Evolutionary conservation across 2,329 filamentous ascomycete species (phyloP).

Genomic region (Grosmannia huntii): DNA sequence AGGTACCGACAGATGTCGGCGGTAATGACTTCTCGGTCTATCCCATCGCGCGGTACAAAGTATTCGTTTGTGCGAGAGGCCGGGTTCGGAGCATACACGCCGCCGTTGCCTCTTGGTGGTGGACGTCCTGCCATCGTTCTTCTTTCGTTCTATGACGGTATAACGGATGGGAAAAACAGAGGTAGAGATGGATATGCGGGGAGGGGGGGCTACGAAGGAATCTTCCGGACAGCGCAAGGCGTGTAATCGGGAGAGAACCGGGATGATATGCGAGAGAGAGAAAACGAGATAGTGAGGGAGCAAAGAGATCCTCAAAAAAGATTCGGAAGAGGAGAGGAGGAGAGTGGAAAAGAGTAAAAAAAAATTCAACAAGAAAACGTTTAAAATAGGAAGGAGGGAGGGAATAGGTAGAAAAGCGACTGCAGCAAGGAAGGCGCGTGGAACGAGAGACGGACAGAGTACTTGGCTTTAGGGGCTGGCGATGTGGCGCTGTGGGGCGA

Average conservation of each 20-base stretch:
- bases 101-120: neutral
- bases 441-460: neutral
- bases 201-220: neutral
- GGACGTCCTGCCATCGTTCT: slow-evolving; percentile 1
- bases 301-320: slow-evolving; percentile 11
- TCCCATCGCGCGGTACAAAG: slow-evolving; percentile 68
- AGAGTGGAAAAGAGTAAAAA: slow-evolving; percentile 11
- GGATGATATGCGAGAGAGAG: no score
- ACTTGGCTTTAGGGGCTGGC: neutral
- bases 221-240: slow-evolving; percentile 5
- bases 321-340: slow-evolving; percentile 12
- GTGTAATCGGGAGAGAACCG: neutral
- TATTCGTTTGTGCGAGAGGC: slow-evolving; percentile 55
- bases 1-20: slow-evolving; percentile 76
- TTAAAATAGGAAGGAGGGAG: slow-evolving; percentile 13
- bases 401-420: slow-evolving; percentile 10
- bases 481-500: neutral
- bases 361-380: neutral
- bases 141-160: neutral
- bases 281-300: neutral
- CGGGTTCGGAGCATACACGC: neutral
- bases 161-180: slow-evolving; percentile 4
- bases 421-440: neutral
- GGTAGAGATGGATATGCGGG: slow-evolving; percentile 5
- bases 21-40: slow-evolving; percentile 73